phyloP scores from a whole-genome alignment of 108 stramenopile genomes.

The Fragilariopsis cylindrus region DNA sequence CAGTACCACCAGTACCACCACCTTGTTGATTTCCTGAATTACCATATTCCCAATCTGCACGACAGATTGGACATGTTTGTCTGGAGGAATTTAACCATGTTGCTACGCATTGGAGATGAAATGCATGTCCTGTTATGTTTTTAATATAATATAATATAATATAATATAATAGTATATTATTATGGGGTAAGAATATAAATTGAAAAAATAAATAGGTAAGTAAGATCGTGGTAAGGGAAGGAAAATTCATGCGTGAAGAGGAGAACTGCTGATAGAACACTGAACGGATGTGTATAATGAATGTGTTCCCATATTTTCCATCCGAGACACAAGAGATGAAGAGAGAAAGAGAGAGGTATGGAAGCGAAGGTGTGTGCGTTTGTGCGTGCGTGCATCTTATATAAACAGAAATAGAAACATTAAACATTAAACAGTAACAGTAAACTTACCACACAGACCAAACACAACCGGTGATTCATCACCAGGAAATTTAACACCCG shows the following conservation, averaged over 20 bases:
- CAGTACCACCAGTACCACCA: background rate
- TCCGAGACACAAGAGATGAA: no score
- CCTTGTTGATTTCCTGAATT: conserved; percentile 26
- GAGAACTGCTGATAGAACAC: no score
- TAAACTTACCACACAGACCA: conserved; percentile 66
- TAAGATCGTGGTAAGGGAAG: no score
- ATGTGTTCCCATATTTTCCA: no score
- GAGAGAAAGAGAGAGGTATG: no score
- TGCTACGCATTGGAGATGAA: conserved; percentile 86
- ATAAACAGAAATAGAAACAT: no score
- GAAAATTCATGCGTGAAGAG: no score
- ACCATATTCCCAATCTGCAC: conserved; percentile 89
- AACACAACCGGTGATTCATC: conserved; percentile 90
- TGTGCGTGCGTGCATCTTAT: no score
- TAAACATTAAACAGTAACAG: background rate
- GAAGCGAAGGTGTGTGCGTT: background rate
- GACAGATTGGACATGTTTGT: conserved; percentile 82
- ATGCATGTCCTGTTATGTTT: conserved; percentile 26
- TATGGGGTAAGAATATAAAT: background rate
- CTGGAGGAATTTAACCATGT: conserved; percentile 64
- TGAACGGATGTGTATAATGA: no score
- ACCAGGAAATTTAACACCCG: conserved; percentile 86
- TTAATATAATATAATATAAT: no score
- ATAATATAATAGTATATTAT: background rate
- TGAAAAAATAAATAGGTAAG: no score